Evolutionary conservation across 768 basidiomycete genomes (phyloP), one percentile per base, ranked within the genome.

Genomic region (Auricularia cornea): DNA sequence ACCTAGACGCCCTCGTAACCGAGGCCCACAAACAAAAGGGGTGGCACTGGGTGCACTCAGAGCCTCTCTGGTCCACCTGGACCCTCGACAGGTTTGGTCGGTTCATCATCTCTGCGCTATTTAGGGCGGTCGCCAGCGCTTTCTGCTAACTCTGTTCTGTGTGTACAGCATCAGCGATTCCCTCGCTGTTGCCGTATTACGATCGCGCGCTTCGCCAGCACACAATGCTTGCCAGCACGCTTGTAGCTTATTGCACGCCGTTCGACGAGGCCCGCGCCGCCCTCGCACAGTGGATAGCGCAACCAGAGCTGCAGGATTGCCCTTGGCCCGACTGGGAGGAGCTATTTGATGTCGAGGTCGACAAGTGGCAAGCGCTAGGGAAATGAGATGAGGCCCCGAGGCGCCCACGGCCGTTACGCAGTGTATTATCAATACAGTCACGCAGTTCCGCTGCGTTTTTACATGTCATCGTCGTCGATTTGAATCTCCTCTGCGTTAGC

Each of bases 51-150:
- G 86, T 83, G 2, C 79, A 80, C 14, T 77, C 83, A 66, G 88
- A 92, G 64, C 85, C 89, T 1, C 76, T 93, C 52, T 93, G 91
- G 91, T 75, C 83, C 29, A 91, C 90, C 12, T 93, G 91, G 91
- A 78, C 91, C 0, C 74, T 92, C 30, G 87, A 89, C 67, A 88
- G 83, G 72, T 91, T 93, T 63, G 88, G 91, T 89, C 64, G 48
- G 78, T 70, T 60, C 23, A 35, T 44, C 48, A 52, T 48, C 5
- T n/a, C 6, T 52, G 26, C 32, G 59, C 32, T 35, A 20, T n/a
- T 38, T 38, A 57, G 4, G 11, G 62, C 18, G 62, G 26, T 54
- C 48, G 63, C n/a, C 52, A 41, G 48, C 28, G 61, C 28, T 30
- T 48, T 52, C 3, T 29, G 40, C 8, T 60, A 18, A 32, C 20